A percentile compares a stretch with the other conserved stretches of the same genome.
phyloP scores from a whole-genome alignment of 139 green algal species.

The Coccomyxa sp. region DNA sequence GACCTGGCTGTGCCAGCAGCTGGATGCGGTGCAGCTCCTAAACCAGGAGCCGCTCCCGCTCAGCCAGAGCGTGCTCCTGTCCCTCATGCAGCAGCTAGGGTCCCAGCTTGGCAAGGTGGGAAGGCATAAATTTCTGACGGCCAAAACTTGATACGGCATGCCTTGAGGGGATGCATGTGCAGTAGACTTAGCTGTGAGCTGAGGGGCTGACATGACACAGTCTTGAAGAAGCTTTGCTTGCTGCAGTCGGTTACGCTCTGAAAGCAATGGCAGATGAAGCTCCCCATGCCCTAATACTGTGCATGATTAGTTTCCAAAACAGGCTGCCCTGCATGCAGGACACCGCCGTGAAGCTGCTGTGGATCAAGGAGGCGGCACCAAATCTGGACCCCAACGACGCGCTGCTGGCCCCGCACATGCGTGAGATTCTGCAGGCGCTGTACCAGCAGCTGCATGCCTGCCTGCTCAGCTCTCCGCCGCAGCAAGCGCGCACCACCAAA shows the following conservation, averaged over 20 bases:
- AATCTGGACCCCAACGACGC: conserved; percentile 55
- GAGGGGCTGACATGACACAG: too few species aligned
- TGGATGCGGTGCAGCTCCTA: conserved; percentile 23
- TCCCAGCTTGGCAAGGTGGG: conserved; percentile 44
- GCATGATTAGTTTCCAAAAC: background rate
- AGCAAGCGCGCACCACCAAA: conserved; percentile 24
- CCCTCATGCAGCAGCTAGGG: conserved; percentile 74
- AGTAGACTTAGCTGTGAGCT: too few species aligned
- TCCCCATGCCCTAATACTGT: background rate
- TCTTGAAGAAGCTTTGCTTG: background rate
- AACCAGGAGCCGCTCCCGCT: conserved; percentile 34
- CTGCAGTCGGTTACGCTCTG: background rate
- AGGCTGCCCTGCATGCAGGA: conserved; percentile 7
- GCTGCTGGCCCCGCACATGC: conserved; percentile 51
- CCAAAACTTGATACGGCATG: too few species aligned
- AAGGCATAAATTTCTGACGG: too few species aligned
- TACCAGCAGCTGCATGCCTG: conserved; percentile 25
- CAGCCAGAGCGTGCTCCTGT: conserved; percentile 68
- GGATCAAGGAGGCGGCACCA: conserved; percentile 61
- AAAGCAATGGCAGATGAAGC: background rate
- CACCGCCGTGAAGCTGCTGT: conserved; percentile 59
- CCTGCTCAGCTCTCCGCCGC: background rate
- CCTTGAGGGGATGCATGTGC: too few species aligned
- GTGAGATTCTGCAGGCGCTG: conserved; percentile 38
- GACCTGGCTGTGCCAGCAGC: conserved; percentile 70